These are phyloP conservation scores for Tetracladium setigerum DNA, from an alignment of 495 filamentous ascomycete species.

Conservation along the genomic window DNA sequence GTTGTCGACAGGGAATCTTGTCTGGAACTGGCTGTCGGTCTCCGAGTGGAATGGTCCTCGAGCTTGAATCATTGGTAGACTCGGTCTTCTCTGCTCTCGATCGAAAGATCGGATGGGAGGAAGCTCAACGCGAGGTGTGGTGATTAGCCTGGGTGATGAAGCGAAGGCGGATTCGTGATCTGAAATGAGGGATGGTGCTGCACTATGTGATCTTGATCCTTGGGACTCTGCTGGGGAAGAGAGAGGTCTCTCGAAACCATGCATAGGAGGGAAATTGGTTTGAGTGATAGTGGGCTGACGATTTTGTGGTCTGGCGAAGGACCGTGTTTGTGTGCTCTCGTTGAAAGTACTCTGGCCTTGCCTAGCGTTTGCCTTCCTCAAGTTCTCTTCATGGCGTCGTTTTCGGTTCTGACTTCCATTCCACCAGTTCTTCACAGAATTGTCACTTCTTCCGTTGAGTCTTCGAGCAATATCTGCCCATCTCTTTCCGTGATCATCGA, in stretches of 20 bases:
- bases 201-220: constrained; percentile 53
- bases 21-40: constrained; percentile 4
- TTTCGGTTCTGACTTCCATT: constrained; percentile 89
- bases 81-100: constrained; percentile 14
- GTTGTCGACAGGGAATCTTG: constrained; percentile 6
- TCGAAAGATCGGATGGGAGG: constrained; percentile 12
- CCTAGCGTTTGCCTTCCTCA: constrained; percentile 32
- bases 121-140: constrained; percentile 22
- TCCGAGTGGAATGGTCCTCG: constrained; percentile 13
- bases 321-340: constrained; percentile 13
- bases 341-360: constrained; percentile 17
- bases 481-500: constrained; percentile 74
- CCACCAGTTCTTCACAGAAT: constrained; percentile 99
- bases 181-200: constrained; percentile 62
- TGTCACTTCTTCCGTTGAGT: constrained; percentile 87
- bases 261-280: constrained; percentile 30
- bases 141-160: constrained; percentile 37
- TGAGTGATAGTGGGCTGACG: constrained; percentile 27
- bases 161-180: constrained; percentile 61
- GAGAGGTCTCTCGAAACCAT: constrained; percentile 51
- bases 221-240: constrained; percentile 62
- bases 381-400: constrained; percentile 32
- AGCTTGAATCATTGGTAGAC: constrained; percentile 14
- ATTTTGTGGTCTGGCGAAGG: constrained; percentile 9
- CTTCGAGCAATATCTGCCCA: constrained; percentile 94